Percentiles rank a stretch among this genome's conserved stretches.
Evolutionary conservation across 139 green algal species (phyloP).

Genomic region (Trebouxia sp.): DNA sequence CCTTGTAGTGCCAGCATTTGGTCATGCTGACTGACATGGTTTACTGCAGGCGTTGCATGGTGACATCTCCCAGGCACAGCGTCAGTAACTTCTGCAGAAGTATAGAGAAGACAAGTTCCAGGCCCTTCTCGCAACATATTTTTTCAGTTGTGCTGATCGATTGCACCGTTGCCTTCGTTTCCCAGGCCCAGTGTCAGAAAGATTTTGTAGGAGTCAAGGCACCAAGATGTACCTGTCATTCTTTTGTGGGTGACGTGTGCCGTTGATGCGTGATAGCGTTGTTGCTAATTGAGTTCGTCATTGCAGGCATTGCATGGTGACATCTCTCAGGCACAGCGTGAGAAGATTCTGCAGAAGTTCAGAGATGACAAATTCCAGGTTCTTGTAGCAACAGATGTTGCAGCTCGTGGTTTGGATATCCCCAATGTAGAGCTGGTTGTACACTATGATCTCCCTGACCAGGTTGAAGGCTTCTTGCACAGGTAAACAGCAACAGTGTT

Average conservation of each 20-base stretch:
- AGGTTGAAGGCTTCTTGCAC: constrained; percentile 55
- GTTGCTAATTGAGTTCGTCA: too few species aligned
- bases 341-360: constrained; percentile 86
- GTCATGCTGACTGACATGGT: too few species aligned
- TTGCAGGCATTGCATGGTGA: constrained; percentile 71
- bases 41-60: constrained; percentile 65
- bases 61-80: constrained; percentile 58
- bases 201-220: too few species aligned
- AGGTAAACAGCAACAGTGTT: too few species aligned
- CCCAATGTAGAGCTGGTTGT: constrained; percentile 70
- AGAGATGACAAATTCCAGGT: constrained; percentile 61
- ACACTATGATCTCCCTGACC: constrained; percentile 60
- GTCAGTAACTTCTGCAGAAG: constrained; percentile 74
- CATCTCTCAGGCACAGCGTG: constrained; percentile 56
- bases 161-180: too few species aligned
- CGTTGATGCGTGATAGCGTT: too few species aligned
- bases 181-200: too few species aligned
- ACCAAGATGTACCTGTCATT: too few species aligned
- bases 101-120: constrained; percentile 74
- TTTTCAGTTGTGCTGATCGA: too few species aligned
- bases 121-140: constrained; percentile 91
- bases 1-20: constrained; percentile 94
- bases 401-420: constrained; percentile 95
- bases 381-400: constrained; percentile 96
- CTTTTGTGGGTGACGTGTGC: too few species aligned